Base-by-base conservation (phyloP, 2,329 filamentous ascomycete species). In the Colletotrichum horii region DNA sequence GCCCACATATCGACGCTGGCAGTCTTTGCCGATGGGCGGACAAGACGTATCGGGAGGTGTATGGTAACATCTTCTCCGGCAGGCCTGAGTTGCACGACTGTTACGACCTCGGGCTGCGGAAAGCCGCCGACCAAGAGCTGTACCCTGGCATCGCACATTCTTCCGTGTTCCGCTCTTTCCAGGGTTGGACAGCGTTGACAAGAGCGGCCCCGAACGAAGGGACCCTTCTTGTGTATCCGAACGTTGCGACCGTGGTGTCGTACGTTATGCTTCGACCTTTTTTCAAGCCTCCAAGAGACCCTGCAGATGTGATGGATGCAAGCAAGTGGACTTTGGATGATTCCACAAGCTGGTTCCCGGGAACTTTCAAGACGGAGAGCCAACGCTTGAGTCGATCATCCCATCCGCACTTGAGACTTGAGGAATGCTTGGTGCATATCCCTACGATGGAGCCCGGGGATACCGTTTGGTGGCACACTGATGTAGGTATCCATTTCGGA, bases 171-270 rank as follows among this genome's bases (percentile, higher is more conserved):
- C 81, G 86, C 9, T 81, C 83, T 3, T 87, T 84, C 73, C 85
- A 88, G 76, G 85, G 86, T 30, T 88, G 86, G 86, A 87, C 86
- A 4, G 86, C 86, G 1, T 79, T 87, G 22, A 87, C 86, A 0
- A 79, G 79, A 6, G 80, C 84, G 4, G 83, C 79, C 3, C 79
- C 79, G 4, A 64, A 69, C 11, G 83, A 86, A 74, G 86, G 85
- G 14, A 85, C 81, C 4, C 75, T 88, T 32, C 78, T 87, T 75
- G 70, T 88, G 7, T 85, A 84, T 69, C 86, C 86, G 1, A 83
- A 86, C 71, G 79, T 86, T 24, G 79, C 79, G 11, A 79, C 78
- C 4, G 81, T 80, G 16, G 82, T 86, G 15, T 83, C 85, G 4
- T 88, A 87, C 71, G 73, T 86, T 60, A 77, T 87, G 11, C 80